These are phyloP conservation scores for Pythium coloratum DNA, from an alignment of 352 stramenopile species.

Conservation along the genomic window DNA sequence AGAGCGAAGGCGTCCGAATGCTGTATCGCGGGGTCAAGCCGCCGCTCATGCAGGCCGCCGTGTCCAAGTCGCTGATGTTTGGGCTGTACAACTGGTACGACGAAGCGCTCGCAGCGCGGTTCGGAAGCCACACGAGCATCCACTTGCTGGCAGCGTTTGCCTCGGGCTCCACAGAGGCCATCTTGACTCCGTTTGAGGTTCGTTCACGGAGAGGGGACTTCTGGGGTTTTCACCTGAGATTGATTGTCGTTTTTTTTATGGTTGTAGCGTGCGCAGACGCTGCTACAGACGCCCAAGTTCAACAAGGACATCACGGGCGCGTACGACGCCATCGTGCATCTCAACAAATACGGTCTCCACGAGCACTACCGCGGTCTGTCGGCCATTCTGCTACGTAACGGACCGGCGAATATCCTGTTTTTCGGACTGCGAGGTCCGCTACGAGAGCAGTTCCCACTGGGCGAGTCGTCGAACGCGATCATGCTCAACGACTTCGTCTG, in stretches of 20 bases:
- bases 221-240: neutral
- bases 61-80: slow-evolving; percentile 91
- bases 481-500: slow-evolving; percentile 86
- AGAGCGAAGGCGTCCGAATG: slow-evolving; percentile 56
- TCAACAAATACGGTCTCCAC: slow-evolving; percentile 75
- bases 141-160: slow-evolving; percentile 63
- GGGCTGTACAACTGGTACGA: slow-evolving; percentile 89
- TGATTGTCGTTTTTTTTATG: neutral
- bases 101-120: slow-evolving; percentile 45
- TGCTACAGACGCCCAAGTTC: slow-evolving; percentile 87
- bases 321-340: slow-evolving; percentile 74
- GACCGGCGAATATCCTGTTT: slow-evolving; percentile 83
- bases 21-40: slow-evolving; percentile 86
- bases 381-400: slow-evolving; percentile 83
- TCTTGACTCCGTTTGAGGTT: slow-evolving; percentile 87
- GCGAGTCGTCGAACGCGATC: slow-evolving; percentile 38
- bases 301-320: slow-evolving; percentile 76
- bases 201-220: neutral
- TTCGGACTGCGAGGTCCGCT: slow-evolving; percentile 80
- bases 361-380: slow-evolving; percentile 84
- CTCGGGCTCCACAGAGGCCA: slow-evolving; percentile 79
- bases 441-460: slow-evolving; percentile 56
- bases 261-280: slow-evolving; percentile 72
- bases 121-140: slow-evolving; percentile 43
- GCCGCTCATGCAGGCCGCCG: slow-evolving; percentile 78